Evolutionary conservation across 306 rosid species (phyloP).

Genomic region (Castanea mollissima): DNA sequence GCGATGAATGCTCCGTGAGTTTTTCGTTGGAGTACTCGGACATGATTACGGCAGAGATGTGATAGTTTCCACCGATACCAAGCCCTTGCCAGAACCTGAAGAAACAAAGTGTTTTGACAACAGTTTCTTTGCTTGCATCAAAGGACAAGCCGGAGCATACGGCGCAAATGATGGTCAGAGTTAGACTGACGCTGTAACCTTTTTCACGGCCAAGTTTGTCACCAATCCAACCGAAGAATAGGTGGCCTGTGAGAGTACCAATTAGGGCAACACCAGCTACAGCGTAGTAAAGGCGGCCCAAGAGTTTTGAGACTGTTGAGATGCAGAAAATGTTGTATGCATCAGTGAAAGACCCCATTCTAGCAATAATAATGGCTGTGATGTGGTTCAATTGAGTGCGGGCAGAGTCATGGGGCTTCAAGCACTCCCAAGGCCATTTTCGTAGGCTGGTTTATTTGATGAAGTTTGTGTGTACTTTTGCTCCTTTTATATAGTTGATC

Average conservation of each 20-base stretch:
- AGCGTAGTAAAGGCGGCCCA: conserved; percentile 32
- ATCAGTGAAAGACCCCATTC: too few species aligned
- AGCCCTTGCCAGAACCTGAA: conserved; percentile 81
- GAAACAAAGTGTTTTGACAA: conserved; percentile 60
- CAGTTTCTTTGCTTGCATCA: conserved; percentile 19
- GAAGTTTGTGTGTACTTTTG: too few species aligned
- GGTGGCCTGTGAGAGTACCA: conserved; percentile 62
- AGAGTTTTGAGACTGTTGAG: too few species aligned
- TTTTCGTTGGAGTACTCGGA: conserved; percentile 72
- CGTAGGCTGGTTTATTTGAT: too few species aligned
- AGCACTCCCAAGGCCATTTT: conserved; percentile 33
- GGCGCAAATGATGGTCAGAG: conserved; percentile 59
- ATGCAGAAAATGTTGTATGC: too few species aligned
- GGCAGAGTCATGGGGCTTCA: conserved; percentile 56
- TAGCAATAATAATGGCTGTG: conserved; percentile 28
- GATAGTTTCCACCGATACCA: conserved; percentile 82
- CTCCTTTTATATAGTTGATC: too few species aligned
- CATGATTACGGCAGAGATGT: conserved; percentile 80
- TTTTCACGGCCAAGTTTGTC: conserved; percentile 68
- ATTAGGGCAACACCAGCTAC: conserved; percentile 56
- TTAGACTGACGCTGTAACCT: conserved; percentile 58
- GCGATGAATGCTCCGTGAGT: conserved; percentile 76
- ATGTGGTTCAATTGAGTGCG: conserved; percentile 80
- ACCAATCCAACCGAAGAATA: conserved; percentile 59
- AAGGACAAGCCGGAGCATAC: conserved; percentile 40